Evolutionary conservation across 2,329 filamentous ascomycete genomes (phyloP).

Genomic region (Aureobasidium sp.): DNA sequence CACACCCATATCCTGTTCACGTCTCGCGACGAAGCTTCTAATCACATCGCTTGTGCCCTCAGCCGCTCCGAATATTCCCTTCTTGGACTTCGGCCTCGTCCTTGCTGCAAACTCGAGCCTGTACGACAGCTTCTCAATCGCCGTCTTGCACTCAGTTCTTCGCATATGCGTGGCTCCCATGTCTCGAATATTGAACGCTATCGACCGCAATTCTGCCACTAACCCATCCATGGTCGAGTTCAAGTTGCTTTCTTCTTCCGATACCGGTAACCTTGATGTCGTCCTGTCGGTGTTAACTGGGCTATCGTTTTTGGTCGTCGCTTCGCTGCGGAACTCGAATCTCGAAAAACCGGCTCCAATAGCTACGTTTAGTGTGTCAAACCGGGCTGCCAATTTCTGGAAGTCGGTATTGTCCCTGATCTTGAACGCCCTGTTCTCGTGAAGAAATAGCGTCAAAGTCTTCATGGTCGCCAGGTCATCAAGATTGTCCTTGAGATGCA

Average conservation of each 20-base stretch:
- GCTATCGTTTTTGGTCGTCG: constrained; percentile 1
- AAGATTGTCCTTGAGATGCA: neutral
- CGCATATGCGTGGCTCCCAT: constrained; percentile 63
- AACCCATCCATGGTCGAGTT: constrained; percentile 64
- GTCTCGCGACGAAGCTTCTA: constrained; percentile 18
- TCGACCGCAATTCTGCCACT: constrained; percentile 46
- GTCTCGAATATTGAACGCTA: constrained; percentile 58
- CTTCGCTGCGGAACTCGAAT: constrained; percentile 18
- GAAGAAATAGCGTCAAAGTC: constrained; percentile 11
- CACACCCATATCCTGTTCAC: neutral
- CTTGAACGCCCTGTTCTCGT: constrained; percentile 33
- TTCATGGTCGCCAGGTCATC: neutral
- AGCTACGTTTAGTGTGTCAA: constrained; percentile 63
- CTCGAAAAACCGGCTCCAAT: constrained; percentile 54
- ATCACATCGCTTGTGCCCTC: constrained; percentile 30
- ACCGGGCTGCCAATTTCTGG: constrained; percentile 56
- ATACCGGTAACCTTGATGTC: neutral
- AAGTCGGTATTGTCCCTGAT: constrained; percentile 56
- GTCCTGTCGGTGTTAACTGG: neutral
- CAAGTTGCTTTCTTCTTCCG: constrained; percentile 44
- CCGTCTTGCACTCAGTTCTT: constrained; percentile 67
- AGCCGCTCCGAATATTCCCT: constrained; percentile 21
- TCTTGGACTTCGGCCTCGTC: constrained; percentile 39
- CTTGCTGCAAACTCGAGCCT: constrained; percentile 64
- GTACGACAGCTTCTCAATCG: constrained; percentile 64